A percentile compares a stretch with the other conserved stretches of the same genome.
These are phyloP conservation scores for Luvunga scandens DNA, from an alignment of 345 rosid species.

Conservation along the genomic window DNA sequence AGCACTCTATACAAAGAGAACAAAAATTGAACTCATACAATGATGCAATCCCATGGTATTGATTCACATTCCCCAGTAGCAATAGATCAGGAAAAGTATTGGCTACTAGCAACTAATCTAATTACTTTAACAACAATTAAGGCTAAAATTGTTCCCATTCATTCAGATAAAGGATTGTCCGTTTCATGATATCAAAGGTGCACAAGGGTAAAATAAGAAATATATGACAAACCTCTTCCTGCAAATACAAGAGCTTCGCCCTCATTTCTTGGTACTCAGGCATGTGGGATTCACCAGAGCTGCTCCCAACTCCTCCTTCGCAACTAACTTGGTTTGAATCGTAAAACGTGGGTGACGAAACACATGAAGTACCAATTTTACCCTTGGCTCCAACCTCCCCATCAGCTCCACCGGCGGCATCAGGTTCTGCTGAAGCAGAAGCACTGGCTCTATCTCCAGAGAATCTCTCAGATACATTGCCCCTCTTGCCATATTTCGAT, in stretches of 20 bases:
- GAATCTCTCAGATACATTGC: constrained; percentile 15
- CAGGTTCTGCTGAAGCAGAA: constrained; percentile 18
- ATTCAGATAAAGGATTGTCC: neutral
- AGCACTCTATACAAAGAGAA: neutral
- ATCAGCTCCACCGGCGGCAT: constrained; percentile 13
- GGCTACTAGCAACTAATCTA: neutral
- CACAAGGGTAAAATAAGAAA: neutral
- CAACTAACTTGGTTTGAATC: constrained; percentile 25
- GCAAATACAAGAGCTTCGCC: constrained; percentile 52
- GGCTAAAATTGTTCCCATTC: neutral
- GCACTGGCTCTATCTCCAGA: constrained; percentile 19
- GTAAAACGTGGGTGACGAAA: constrained; percentile 20
- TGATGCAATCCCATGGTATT: neutral
- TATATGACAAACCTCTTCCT: constrained; percentile 52
- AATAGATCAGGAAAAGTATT: neutral
- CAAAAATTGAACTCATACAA: neutral
- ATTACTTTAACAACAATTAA: neutral
- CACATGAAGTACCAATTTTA: constrained; percentile 10
- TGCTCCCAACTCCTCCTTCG: constrained; percentile 29
- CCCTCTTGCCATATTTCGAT: constrained; percentile 7
- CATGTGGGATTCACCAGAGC: constrained; percentile 29
- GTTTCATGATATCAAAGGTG: neutral
- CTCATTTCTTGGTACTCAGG: constrained; percentile 58
- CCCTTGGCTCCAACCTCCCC: constrained; percentile 14
- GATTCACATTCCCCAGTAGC: neutral